Conservation (phyloP, 257 asterid genomes). For the Ilex asprella region DNA sequence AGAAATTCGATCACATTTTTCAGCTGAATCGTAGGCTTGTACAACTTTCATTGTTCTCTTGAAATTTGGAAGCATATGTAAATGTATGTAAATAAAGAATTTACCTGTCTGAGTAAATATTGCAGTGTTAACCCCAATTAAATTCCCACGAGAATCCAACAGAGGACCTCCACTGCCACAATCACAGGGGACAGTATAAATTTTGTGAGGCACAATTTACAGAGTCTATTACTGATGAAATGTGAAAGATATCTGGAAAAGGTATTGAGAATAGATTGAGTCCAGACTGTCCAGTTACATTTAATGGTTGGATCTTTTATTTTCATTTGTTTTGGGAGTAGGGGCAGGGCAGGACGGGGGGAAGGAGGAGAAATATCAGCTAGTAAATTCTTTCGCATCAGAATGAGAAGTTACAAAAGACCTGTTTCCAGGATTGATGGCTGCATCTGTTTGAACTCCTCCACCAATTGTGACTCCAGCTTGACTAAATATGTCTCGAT, state of each 20-base stretch:
- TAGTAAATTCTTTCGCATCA: no score
- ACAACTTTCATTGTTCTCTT: no score
- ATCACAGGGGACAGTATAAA: constrained; percentile 5
- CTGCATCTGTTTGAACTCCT: constrained; percentile 97
- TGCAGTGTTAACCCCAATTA: constrained; percentile 94
- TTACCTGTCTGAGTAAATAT: constrained; percentile 92
- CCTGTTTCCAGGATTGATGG: constrained; percentile 99
- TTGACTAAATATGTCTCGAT: constrained; percentile 92
- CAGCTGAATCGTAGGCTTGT: not conserved
- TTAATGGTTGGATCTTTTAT: no score
- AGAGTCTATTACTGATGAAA: no score
- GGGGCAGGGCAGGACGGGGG: no score
- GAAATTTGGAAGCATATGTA: no score
- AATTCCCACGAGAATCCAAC: constrained; percentile 79
- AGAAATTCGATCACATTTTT: no score
- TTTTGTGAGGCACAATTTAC: not conserved
- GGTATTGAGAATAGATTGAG: not conserved
- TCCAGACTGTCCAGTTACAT: not conserved
- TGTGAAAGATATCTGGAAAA: not conserved
- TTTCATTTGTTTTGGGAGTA: no score
- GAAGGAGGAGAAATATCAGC: no score
- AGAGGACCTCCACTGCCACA: constrained; percentile 89
- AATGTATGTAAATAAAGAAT: not conserved
- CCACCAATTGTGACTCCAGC: constrained; percentile 95
- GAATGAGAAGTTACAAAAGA: constrained; percentile 6